Percentiles rank a stretch among this genome's conserved stretches.
Evolutionary conservation across 2,329 filamentous ascomycete species (phyloP).

Genomic region (Hypoxylon sp.): DNA sequence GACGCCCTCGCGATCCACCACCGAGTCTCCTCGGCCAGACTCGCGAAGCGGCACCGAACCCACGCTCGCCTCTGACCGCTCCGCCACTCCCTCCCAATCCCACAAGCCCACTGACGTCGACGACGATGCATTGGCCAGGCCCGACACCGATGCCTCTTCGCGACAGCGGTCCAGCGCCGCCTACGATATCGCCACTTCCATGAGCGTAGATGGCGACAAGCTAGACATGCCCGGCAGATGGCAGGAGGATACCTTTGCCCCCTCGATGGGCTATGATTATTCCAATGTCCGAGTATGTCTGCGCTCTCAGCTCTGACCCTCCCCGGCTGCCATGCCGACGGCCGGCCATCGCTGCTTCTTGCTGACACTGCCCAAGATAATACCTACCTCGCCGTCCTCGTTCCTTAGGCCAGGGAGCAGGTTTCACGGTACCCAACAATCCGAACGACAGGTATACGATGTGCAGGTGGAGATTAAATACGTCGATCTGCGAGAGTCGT

Average conservation of each 20-base stretch:
- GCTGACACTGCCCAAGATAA: conserved; percentile 58
- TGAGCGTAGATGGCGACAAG: conserved; percentile 36
- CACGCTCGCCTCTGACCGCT: conserved; percentile 29
- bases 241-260: conserved; percentile 36
- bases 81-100: conserved; percentile 33
- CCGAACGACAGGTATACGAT: conserved; percentile 90
- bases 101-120: conserved; percentile 39
- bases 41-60: conserved; percentile 35
- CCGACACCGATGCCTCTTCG: conserved; percentile 17
- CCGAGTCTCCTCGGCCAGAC: conserved; percentile 41
- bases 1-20: conserved; percentile 38
- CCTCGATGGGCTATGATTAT: conserved; percentile 61
- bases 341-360: neutral
- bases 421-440: conserved; percentile 91
- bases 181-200: conserved; percentile 30
- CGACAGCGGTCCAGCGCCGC: conserved; percentile 8
- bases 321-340: neutral
- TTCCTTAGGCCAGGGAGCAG: conserved; percentile 86
- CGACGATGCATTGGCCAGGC: conserved; percentile 25
- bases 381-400: conserved; percentile 82
- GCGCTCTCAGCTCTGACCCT: conserved; percentile 1
- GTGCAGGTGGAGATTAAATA: conserved; percentile 98
- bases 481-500: conserved; percentile 92
- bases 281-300: conserved; percentile 62
- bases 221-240: conserved; percentile 26